These are phyloP conservation scores for Esteya vermicola DNA, from an alignment of 2,329 filamentous ascomycete genomes.

Conservation along the genomic window DNA sequence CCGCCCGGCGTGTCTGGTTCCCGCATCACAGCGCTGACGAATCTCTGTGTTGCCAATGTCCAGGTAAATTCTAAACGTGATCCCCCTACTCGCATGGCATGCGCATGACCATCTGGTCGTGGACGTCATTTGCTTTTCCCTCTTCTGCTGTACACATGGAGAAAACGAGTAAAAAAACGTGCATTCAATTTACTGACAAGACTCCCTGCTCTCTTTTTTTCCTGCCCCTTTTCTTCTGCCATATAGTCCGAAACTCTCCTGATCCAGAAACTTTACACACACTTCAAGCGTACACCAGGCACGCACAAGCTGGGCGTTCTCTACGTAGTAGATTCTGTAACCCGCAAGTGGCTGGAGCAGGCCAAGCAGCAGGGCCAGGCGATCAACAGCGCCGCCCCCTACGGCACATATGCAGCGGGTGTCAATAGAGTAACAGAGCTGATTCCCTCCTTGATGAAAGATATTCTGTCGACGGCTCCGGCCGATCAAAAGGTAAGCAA, in stretches of 20 bases:
- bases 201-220: background rate
- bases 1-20: constrained; percentile 88
- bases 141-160: no score
- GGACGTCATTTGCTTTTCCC: no score
- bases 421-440: constrained; percentile 94
- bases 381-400: constrained; percentile 64
- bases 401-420: constrained; percentile 88
- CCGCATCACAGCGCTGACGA: constrained; percentile 77
- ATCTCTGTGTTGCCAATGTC: constrained; percentile 76
- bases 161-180: no score
- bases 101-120: no score
- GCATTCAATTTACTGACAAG: background rate
- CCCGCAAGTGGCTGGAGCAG: constrained; percentile 95
- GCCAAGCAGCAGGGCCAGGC: constrained; percentile 75
- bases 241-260: constrained; percentile 84
- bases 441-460: constrained; percentile 86
- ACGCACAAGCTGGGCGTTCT: constrained; percentile 98
- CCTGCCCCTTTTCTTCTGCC: constrained; percentile 6
- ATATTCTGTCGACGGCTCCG: constrained; percentile 78
- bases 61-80: constrained; percentile 50
- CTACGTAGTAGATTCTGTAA: constrained; percentile 99
- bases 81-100: no score
- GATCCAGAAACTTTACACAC: constrained; percentile 91
- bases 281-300: constrained; percentile 87
- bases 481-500: constrained; percentile 91